Percentiles rank a stretch among this genome's conserved stretches.
These are phyloP conservation scores for Graphium sp. DNA, from an alignment of 2,329 filamentous ascomycete genomes.

Conservation along the genomic window DNA sequence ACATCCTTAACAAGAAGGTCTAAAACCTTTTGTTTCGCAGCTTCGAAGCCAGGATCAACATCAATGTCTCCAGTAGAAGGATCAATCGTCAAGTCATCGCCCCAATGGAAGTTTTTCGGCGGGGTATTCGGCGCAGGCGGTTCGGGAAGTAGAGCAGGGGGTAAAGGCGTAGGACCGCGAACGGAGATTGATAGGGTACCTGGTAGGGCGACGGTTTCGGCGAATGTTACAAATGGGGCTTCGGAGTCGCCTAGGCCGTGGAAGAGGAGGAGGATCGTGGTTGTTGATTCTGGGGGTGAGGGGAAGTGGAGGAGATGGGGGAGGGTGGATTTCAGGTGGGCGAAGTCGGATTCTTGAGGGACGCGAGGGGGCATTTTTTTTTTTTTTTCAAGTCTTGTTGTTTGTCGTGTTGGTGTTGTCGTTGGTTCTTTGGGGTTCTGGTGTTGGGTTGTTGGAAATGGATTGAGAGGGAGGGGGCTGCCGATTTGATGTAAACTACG, in stretches of 20 bases:
- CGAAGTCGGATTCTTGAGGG: slow-evolving; percentile 32
- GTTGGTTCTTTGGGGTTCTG: slow-evolving; percentile 8
- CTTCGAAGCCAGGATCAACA: slow-evolving; percentile 42
- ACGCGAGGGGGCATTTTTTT: slow-evolving; percentile 19
- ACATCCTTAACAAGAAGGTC: slow-evolving; percentile 31
- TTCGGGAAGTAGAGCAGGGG: slow-evolving; percentile 44
- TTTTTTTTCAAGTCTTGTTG: too few relatives aligned
- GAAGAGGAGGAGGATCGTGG: slow-evolving; percentile 63
- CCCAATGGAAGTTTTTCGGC: slow-evolving; percentile 46
- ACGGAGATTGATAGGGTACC: slow-evolving; percentile 63
- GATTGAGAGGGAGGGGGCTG: too few relatives aligned
- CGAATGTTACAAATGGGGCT: slow-evolving; percentile 50
- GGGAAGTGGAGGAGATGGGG: slow-evolving; percentile 29
- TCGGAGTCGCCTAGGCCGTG: slow-evolving; percentile 74
- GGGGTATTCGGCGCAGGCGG: slow-evolving; percentile 9
- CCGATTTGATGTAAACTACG: slow-evolving; percentile 2
- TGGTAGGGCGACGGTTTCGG: slow-evolving; percentile 51
- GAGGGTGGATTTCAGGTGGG: slow-evolving; percentile 20
- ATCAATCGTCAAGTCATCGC: slow-evolving; percentile 44
- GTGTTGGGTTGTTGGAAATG: background rate
- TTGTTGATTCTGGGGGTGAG: slow-evolving; percentile 41
- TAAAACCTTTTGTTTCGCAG: slow-evolving; percentile 26
- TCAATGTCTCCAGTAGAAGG: slow-evolving; percentile 34
- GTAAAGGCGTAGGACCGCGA: slow-evolving; percentile 52
- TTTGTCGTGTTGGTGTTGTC: too few relatives aligned